Evolutionary conservation across 768 basidiomycete species (phyloP).

Genomic region (Trametes cingulata): DNA sequence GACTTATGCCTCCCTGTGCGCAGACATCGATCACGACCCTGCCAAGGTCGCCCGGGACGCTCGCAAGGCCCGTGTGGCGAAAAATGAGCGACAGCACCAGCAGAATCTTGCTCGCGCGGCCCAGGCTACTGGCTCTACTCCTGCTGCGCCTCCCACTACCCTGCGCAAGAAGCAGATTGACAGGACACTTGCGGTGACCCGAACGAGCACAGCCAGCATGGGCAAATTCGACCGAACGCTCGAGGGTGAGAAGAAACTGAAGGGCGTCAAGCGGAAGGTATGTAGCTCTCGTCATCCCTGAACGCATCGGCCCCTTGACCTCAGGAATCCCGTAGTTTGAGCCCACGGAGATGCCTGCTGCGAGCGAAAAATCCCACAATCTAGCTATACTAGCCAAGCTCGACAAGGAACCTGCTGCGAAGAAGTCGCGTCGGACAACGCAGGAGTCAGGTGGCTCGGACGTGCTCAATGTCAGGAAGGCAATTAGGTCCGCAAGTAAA

Average conservation of each 20-base stretch:
- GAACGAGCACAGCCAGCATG: conserved; percentile 91
- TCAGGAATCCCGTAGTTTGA: conserved; percentile 62
- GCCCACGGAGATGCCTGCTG: conserved; percentile 65
- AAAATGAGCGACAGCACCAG: conserved; percentile 78
- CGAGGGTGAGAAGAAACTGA: conserved; percentile 87
- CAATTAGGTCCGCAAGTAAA: conserved; percentile 74
- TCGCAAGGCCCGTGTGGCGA: conserved; percentile 78
- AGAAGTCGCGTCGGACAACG: conserved; percentile 53
- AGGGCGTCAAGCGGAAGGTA: conserved; percentile 93
- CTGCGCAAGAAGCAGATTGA: conserved; percentile 76
- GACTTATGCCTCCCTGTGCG: neutral
- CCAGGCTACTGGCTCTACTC: conserved; percentile 33
- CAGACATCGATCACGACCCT: conserved; percentile 83
- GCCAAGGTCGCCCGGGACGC: conserved; percentile 70
- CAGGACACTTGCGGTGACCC: conserved; percentile 70
- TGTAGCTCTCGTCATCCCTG: conserved; percentile 14
- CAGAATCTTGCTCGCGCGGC: conserved; percentile 68
- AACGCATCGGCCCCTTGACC: neutral
- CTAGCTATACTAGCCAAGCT: conserved; percentile 77
- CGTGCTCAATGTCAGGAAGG: conserved; percentile 86
- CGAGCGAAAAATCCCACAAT: conserved; percentile 70
- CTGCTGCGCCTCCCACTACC: conserved; percentile 20
- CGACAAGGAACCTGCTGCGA: conserved; percentile 61
- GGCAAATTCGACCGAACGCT: conserved; percentile 90
- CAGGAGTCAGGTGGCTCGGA: conserved; percentile 41